phyloP scores from a whole-genome alignment of 139 green algal species.

The Picochlorum sp. region DNA sequence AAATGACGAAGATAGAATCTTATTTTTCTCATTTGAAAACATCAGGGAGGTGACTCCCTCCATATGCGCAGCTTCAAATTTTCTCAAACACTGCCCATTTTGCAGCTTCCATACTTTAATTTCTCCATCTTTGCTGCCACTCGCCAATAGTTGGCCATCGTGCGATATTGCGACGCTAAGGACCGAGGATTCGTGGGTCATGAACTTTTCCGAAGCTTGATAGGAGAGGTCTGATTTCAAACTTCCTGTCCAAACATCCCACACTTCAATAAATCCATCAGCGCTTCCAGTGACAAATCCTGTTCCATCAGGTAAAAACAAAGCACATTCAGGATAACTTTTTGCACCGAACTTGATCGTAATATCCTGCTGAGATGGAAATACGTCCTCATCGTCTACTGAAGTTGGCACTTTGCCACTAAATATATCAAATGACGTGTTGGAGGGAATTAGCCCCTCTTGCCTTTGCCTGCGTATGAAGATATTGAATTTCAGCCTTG shows the following conservation, averaged over 20 bases:
- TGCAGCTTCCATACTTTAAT: slow-evolving; percentile 93
- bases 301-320: slow-evolving; percentile 83
- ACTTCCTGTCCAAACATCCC: slow-evolving; percentile 84
- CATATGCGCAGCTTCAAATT: slow-evolving; percentile 80
- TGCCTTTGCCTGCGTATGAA: slow-evolving; percentile 57
- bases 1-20: slow-evolving; percentile 84
- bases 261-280: slow-evolving; percentile 98
- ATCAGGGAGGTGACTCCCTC: slow-evolving; percentile 79
- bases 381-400: slow-evolving; percentile 83
- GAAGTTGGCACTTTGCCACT: slow-evolving; percentile 57
- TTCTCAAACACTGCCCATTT: slow-evolving; percentile 83
- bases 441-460: slow-evolving; percentile 67
- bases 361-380: slow-evolving; percentile 47
- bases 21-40: slow-evolving; percentile 79
- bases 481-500: neutral
- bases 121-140: slow-evolving; percentile 61
- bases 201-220: slow-evolving; percentile 91
- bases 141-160: slow-evolving; percentile 83
- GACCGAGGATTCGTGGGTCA: slow-evolving; percentile 94
- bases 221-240: slow-evolving; percentile 90
- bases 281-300: slow-evolving; percentile 82
- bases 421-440: slow-evolving; percentile 88
- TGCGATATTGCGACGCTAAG: slow-evolving; percentile 72
- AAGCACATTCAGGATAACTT: slow-evolving; percentile 65
- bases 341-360: slow-evolving; percentile 65